phyloP scores from a whole-genome alignment of 2,329 filamentous ascomycete genomes.

The Nectriaceae sp. region DNA sequence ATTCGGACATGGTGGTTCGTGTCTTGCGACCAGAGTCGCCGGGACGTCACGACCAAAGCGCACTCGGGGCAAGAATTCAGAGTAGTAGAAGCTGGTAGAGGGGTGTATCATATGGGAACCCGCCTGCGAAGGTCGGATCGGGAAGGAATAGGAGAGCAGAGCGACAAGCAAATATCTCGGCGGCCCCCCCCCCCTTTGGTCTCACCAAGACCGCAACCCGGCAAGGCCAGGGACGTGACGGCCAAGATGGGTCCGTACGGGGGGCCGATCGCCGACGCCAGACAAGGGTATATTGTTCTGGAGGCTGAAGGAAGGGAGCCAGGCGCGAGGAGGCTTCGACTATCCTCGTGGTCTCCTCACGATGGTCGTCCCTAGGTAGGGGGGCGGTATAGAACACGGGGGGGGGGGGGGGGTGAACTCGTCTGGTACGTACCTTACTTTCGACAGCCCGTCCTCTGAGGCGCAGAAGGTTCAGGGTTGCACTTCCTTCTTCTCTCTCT shows the following conservation, averaged over 20 bases:
- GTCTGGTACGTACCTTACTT: too few species aligned
- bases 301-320: neutral
- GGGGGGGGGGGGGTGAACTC: too few species aligned
- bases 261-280: neutral
- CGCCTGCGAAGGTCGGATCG: too few species aligned
- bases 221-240: neutral
- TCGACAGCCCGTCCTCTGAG: too few species aligned
- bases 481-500: too few species aligned
- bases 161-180: neutral
- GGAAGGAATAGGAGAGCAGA: neutral
- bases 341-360: neutral
- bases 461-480: too few species aligned
- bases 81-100: neutral
- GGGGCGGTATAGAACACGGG: neutral
- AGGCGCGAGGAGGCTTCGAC: neutral
- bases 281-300: neutral
- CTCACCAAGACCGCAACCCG: neutral
- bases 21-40: constrained; percentile 1
- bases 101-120: too few species aligned
- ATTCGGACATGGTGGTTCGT: constrained; percentile 28
- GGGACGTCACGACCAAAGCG: neutral
- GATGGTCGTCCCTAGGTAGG: neutral
- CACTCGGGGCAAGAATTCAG: neutral
- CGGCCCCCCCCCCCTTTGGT: neutral
- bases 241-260: neutral